These are phyloP conservation scores for Leptographium wingfieldii DNA, from an alignment of 2,329 filamentous ascomycete species.

Conservation along the genomic window DNA sequence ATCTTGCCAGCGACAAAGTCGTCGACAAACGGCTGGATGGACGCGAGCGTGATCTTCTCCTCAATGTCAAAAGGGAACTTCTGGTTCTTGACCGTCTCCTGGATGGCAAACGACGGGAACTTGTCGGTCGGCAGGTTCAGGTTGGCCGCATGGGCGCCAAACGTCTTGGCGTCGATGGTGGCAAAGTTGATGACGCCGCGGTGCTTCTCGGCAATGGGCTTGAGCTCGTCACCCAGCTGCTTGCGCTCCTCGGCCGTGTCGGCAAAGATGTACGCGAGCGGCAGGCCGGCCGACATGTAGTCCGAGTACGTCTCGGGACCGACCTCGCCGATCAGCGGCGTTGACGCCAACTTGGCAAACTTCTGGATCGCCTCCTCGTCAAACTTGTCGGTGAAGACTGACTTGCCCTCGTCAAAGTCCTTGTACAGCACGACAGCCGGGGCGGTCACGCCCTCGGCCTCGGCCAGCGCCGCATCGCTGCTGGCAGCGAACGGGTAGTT, in stretches of 20 bases:
- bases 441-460: conserved; percentile 79
- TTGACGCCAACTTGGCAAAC: conserved; percentile 76
- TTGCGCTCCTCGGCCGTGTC: conserved; percentile 84
- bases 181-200: conserved; percentile 96
- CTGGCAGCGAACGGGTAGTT: conserved; percentile 85
- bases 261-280: conserved; percentile 94
- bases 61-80: conserved; percentile 92
- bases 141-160: conserved; percentile 90
- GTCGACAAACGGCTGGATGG: conserved; percentile 71
- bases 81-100: conserved; percentile 87
- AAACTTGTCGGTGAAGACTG: conserved; percentile 68
- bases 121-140: conserved; percentile 91
- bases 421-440: conserved; percentile 93
- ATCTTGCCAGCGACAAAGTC: conserved; percentile 79
- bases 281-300: conserved; percentile 88
- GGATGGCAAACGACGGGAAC: conserved; percentile 96
- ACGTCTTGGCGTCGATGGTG: conserved; percentile 88
- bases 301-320: conserved; percentile 90
- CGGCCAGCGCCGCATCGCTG: conserved; percentile 70
- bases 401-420: conserved; percentile 93
- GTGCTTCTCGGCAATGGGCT: conserved; percentile 79
- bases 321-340: conserved; percentile 87
- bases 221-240: conserved; percentile 62
- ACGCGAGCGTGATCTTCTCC: conserved; percentile 58
- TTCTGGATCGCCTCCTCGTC: conserved; percentile 65